Evolutionary conservation across 176 grass and related monocot species (phyloP).

Genomic region (Tillandsia fasciculata): DNA sequence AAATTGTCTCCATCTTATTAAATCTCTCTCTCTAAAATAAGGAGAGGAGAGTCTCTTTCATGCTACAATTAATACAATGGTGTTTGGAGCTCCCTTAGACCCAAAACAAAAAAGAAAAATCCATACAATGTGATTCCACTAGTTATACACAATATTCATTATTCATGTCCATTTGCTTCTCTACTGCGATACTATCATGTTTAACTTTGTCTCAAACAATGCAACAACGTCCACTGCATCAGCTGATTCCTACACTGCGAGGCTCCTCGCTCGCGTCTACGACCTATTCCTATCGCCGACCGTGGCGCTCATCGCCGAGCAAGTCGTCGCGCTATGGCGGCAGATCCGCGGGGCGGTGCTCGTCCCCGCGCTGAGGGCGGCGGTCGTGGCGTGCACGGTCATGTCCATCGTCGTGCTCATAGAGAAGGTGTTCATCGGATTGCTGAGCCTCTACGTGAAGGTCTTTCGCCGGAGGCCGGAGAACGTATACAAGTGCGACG

Average conservation of each 20-base stretch:
- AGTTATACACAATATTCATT: too few species aligned
- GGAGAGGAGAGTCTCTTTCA: too few species aligned
- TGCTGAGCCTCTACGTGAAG: conserved; percentile 24
- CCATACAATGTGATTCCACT: too few species aligned
- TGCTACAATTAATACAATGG: too few species aligned
- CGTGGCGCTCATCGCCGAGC: conserved; percentile 8
- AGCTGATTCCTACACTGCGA: background rate
- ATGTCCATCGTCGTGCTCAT: conserved; percentile 63
- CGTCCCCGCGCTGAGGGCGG: conserved; percentile 30
- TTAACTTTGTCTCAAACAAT: background rate
- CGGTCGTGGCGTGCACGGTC: conserved; percentile 30
- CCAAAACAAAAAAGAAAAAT: too few species aligned
- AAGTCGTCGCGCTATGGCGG: conserved; percentile 22
- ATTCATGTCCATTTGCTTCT: too few species aligned
- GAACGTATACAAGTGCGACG: conserved; percentile 46
- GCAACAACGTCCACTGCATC: background rate
- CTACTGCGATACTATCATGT: background rate
- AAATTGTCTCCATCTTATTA: too few species aligned
- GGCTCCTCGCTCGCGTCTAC: background rate
- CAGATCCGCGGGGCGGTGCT: conserved; percentile 28
- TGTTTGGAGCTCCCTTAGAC: too few species aligned
- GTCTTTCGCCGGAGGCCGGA: conserved; percentile 36
- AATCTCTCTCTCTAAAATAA: too few species aligned
- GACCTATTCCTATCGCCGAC: background rate
- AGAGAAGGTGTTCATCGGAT: conserved; percentile 56